phyloP scores from a whole-genome alignment of 768 basidiomycete species.

The Hygrophorus russula region DNA sequence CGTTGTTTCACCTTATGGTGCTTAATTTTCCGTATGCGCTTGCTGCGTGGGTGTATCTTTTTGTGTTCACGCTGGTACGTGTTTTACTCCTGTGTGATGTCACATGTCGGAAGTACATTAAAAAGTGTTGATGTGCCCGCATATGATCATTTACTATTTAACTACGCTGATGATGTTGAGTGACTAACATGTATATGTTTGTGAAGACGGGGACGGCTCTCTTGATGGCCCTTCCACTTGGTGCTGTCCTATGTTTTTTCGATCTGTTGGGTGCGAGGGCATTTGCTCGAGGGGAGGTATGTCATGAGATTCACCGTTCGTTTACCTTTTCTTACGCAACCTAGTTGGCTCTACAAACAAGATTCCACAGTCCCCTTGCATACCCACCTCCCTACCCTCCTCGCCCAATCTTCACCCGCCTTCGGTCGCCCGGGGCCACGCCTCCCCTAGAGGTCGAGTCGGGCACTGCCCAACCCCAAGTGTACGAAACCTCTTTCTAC shows the following conservation, averaged over 20 bases:
- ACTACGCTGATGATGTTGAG: no score
- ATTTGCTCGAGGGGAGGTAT: slow-evolving; percentile 63
- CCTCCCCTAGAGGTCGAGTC: slow-evolving; percentile 39
- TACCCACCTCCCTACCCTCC: slow-evolving; percentile 57
- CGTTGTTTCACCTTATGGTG: slow-evolving; percentile 58
- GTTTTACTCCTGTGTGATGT: slow-evolving; percentile 1
- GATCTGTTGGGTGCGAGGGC: slow-evolving; percentile 62
- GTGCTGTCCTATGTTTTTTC: slow-evolving; percentile 68
- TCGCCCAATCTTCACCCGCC: slow-evolving; percentile 64
- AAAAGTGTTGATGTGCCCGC: no score
- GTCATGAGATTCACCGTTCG: slow-evolving; percentile 7
- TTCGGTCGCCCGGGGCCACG: slow-evolving; percentile 34
- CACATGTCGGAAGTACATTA: no score
- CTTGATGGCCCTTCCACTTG: slow-evolving; percentile 69
- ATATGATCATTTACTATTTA: no score
- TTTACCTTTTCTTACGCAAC: background rate
- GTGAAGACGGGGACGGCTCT: slow-evolving; percentile 65
- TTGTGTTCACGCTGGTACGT: slow-evolving; percentile 70
- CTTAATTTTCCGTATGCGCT: slow-evolving; percentile 75
- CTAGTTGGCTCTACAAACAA: slow-evolving; percentile 55
- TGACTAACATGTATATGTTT: background rate
- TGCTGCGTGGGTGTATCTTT: slow-evolving; percentile 67
- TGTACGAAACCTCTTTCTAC: slow-evolving; percentile 65
- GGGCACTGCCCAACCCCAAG: slow-evolving; percentile 21
- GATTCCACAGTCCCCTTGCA: slow-evolving; percentile 58